Percentiles rank a stretch among this genome's conserved stretches.
phyloP scores from a whole-genome alignment of 2,329 filamentous ascomycete species.

The Paraconiothyrium sp. region DNA sequence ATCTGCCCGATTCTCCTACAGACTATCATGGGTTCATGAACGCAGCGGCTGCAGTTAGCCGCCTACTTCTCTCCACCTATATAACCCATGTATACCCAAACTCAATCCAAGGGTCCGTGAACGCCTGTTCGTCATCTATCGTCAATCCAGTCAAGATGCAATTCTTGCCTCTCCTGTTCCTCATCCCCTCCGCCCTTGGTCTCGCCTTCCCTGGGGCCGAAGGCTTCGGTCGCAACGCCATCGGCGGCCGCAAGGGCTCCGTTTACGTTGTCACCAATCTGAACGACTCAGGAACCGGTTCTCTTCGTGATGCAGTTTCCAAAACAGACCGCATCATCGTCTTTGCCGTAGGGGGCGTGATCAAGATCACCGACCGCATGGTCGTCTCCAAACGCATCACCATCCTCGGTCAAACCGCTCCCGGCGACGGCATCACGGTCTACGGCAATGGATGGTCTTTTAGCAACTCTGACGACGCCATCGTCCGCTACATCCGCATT shows the following conservation, averaged over 20 bases:
- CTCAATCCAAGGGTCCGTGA: neutral
- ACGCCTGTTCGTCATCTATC: neutral
- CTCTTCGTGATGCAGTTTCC: conserved; percentile 62
- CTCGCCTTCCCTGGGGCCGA: conserved; percentile 62
- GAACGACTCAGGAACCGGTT: conserved; percentile 59
- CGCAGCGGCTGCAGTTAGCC: neutral
- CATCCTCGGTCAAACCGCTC: conserved; percentile 63
- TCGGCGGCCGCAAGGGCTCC: conserved; percentile 58
- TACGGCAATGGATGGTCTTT: conserved; percentile 66
- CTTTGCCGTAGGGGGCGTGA: conserved; percentile 61
- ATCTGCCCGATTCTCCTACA: neutral
- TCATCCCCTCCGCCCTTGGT: conserved; percentile 22
- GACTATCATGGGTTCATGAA: neutral
- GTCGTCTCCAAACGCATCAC: conserved; percentile 60
- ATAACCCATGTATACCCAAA: neutral
- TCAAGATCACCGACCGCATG: conserved; percentile 58
- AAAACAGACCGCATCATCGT: conserved; percentile 60
- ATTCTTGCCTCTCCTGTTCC: conserved; percentile 12
- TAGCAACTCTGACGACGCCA: conserved; percentile 62
- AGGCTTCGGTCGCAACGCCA: conserved; percentile 59
- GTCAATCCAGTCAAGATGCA: conserved; percentile 13
- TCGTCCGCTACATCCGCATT: conserved; percentile 65
- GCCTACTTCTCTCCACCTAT: neutral
- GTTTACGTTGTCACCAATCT: conserved; percentile 62
- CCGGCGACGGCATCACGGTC: conserved; percentile 60